Conservation (phyloP, 208 protist genomes). For the Trichomonas tenax region DNA sequence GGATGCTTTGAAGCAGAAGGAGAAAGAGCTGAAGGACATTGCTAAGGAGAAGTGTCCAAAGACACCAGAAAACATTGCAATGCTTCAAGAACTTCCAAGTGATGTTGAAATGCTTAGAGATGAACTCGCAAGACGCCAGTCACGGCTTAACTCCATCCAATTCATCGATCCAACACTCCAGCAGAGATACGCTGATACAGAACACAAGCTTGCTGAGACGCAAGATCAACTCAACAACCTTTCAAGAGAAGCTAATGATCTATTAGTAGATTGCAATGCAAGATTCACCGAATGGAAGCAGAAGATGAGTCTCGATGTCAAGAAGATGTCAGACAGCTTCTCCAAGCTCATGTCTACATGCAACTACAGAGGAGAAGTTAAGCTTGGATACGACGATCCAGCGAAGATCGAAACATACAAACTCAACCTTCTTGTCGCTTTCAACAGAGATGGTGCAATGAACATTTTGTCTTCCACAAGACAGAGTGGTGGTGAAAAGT, state of each 20-base stretch:
- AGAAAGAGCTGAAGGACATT: background rate
- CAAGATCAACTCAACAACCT: background rate
- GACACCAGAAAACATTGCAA: background rate
- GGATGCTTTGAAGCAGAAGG: background rate
- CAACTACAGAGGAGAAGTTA: background rate
- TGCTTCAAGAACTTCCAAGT: background rate
- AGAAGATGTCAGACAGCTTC: background rate
- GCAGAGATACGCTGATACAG: background rate
- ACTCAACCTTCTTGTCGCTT: background rate
- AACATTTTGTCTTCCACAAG: background rate
- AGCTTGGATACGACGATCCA: background rate
- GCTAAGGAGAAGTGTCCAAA: background rate
- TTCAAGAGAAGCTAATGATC: background rate
- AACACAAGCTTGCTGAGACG: background rate
- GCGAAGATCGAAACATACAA: background rate
- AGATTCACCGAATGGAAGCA: background rate
- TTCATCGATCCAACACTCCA: background rate
- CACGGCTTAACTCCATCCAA: background rate
- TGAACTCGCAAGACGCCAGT: background rate
- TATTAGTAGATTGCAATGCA: background rate
- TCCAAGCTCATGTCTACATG: background rate
- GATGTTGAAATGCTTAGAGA: background rate
- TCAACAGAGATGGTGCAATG: background rate
- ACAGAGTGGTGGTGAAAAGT: constrained; percentile 49
- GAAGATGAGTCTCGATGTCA: background rate